These are phyloP conservation scores for Oehlia diaphana DNA, from an alignment of 192 early-diverging fungal genomes.

Conservation along the genomic window DNA sequence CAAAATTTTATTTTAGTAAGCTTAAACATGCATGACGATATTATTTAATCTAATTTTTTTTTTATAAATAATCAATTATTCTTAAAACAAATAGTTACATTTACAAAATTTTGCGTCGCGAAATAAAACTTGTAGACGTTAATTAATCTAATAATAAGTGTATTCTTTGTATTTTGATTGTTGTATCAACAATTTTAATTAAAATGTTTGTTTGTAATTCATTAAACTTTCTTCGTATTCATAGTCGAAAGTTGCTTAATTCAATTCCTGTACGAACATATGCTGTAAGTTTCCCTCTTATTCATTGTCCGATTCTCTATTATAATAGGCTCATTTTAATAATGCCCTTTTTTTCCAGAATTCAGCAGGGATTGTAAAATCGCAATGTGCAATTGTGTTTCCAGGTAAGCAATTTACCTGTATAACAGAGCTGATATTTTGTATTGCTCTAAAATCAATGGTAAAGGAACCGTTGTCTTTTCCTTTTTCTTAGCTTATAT, in stretches of 20 bases:
- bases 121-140: too few relatives aligned
- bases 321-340: background rate
- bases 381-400: slow-evolving; percentile 26
- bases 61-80: too few relatives aligned
- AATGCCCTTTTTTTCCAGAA: background rate
- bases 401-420: slow-evolving; percentile 12
- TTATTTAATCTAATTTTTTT: too few relatives aligned
- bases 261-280: background rate
- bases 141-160: too few relatives aligned
- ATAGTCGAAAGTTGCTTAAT: background rate
- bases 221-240: background rate
- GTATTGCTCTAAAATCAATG: background rate
- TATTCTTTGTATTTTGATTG: background rate
- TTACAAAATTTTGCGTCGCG: too few relatives aligned
- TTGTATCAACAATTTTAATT: background rate
- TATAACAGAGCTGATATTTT: too few relatives aligned
- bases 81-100: too few relatives aligned
- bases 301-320: background rate
- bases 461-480: background rate
- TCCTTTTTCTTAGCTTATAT: background rate
- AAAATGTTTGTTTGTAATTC: background rate
- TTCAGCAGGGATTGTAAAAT: slow-evolving; percentile 14
- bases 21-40: too few relatives aligned
- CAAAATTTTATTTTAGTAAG: too few relatives aligned
- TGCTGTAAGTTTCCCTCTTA: background rate